Conservation (phyloP, 768 basidiomycete genomes). For the Mrakia gelida region DNA sequence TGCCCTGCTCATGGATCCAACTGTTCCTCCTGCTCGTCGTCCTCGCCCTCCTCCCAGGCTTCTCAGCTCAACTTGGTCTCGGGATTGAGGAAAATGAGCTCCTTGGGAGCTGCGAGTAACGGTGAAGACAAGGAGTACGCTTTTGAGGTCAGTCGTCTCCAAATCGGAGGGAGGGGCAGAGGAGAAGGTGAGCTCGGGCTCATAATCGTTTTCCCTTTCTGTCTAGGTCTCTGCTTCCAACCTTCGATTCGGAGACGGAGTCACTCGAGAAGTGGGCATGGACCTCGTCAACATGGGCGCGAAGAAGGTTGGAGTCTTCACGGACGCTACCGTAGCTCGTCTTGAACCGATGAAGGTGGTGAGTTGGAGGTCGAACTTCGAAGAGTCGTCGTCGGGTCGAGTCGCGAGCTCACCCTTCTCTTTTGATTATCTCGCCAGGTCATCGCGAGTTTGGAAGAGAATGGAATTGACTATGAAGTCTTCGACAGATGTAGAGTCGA, state of each 20-base stretch:
- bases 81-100: slow-evolving; percentile 2
- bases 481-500: slow-evolving; percentile 79
- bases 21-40: not conserved
- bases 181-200: slow-evolving; percentile 2
- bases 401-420: not conserved
- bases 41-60: not conserved
- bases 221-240: slow-evolving; percentile 44
- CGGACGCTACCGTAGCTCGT: slow-evolving; percentile 77
- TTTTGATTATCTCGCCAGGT: slow-evolving; percentile 50
- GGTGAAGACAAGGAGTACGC: slow-evolving; percentile 42
- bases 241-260: slow-evolving; percentile 41
- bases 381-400: not conserved
- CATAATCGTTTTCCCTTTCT: not conserved
- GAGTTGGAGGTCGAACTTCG: slow-evolving; percentile 37
- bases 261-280: slow-evolving; percentile 41
- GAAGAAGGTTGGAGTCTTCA: slow-evolving; percentile 81
- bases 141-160: slow-evolving; percentile 40
- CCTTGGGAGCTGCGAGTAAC: slow-evolving; percentile 31
- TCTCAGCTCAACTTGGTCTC: slow-evolving; percentile 19
- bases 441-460: slow-evolving; percentile 70
- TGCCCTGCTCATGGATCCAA: slow-evolving; percentile 17
- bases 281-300: slow-evolving; percentile 38
- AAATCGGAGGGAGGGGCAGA: not conserved
- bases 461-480: slow-evolving; percentile 72
- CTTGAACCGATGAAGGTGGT: slow-evolving; percentile 78